Percentiles rank a stretch among this genome's conserved stretches.
phyloP scores from a whole-genome alignment of 805 yeast species.

The Yueomyces sinensis region DNA sequence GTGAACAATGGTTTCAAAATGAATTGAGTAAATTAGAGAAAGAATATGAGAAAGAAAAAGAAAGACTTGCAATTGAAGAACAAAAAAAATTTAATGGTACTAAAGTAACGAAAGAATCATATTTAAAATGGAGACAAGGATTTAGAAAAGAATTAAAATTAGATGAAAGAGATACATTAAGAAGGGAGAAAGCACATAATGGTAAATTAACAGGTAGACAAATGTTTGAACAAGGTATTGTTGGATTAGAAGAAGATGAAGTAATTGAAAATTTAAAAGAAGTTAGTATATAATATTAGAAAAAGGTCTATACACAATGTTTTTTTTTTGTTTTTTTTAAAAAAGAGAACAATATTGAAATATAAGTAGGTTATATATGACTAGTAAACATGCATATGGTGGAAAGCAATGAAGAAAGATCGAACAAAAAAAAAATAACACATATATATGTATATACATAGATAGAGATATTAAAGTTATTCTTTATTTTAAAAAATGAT shows the following conservation, averaged over 20 bases:
- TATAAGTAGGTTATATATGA: no score
- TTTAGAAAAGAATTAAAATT: constrained; percentile 66
- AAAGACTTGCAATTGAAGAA: constrained; percentile 63
- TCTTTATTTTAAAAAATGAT: no score
- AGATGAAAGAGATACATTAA: constrained; percentile 41
- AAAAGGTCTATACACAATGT: background rate
- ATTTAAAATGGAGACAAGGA: constrained; percentile 51
- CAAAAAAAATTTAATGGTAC: constrained; percentile 89
- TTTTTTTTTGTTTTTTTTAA: background rate
- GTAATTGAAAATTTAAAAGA: constrained; percentile 1
- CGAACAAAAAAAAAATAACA: no score
- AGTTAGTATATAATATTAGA: background rate
- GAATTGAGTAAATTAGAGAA: constrained; percentile 43
- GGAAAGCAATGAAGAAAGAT: no score
- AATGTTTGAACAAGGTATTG: constrained; percentile 83
- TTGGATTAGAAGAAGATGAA: constrained; percentile 49
- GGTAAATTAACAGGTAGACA: constrained; percentile 81
- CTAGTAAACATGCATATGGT: no score
- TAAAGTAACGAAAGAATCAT: constrained; percentile 71
- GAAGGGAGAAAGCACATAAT: constrained; percentile 45
- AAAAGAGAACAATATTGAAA: background rate
- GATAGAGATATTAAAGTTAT: no score
- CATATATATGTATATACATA: no score
- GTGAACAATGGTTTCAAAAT: constrained; percentile 53
- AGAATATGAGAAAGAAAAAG: constrained; percentile 42